Base-by-base conservation (phyloP, 495 filamentous ascomycete genomes). In the Saxophila tyrrhenica region DNA sequence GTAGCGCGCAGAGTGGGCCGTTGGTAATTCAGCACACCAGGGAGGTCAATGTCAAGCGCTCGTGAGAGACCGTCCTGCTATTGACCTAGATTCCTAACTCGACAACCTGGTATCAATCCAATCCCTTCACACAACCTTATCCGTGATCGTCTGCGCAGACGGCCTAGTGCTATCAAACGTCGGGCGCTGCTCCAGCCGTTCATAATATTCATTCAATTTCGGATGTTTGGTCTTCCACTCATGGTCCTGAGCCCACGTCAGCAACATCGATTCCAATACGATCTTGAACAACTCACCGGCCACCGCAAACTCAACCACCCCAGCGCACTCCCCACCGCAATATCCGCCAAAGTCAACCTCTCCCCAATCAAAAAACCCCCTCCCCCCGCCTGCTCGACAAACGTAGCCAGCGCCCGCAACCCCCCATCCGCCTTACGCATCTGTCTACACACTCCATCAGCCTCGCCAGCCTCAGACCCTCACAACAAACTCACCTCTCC, bases 361-460 rank as follows among this genome's bases (percentile, higher is more conserved):
- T 58, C 32, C 25, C 46, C 54, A 1, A 61, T 48, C 16, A 61
- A 19, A 54, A 52, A 61, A 16, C 54, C 24, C 5, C 48, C 48
- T 1, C 21, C 38, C 17, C 23, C 39, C 15, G 46, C 21, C 3
- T 24, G 20, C 19, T 54, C 44, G 20, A 48, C 54, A 16, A 54
- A 61, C 10, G 54, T 41, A 8, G 49, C 45, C 10, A 61, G 54
- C 13, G 59, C 57, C 17, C 16, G 21, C 11, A 61, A 22, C 3
- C 59, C 59, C 20, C 59, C 59, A 11, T 61, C 59, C 16, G 51
- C 59, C 24, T 61, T 61, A 2, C 59, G 54, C 59, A 61, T 57
- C 46, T 61, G 59, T 32, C 57, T 59, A 38, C n/a, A 3, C 17
- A 48, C 16, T 17, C 5, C 16, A 44, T n/a, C 17, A 21, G 19